Evolutionary conservation across 768 basidiomycete genomes (phyloP).

Genomic region (Postia placenta): DNA sequence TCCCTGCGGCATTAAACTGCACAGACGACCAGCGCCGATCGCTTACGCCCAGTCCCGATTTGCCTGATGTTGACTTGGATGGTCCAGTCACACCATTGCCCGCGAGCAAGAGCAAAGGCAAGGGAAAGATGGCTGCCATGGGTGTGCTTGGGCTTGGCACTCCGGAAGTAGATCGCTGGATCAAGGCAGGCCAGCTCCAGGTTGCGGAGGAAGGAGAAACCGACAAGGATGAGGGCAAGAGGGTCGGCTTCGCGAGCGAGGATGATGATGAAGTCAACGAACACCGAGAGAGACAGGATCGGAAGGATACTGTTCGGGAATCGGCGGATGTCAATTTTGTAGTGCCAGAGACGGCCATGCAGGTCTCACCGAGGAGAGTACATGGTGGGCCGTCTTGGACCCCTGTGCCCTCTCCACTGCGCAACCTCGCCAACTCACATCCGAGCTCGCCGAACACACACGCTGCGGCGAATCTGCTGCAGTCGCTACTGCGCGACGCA

Average conservation of each 20-base stretch:
- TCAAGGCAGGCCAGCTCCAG: conserved; percentile 32
- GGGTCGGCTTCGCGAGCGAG: conserved; percentile 40
- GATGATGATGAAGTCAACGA: conserved; percentile 18
- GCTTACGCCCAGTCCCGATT: conserved; percentile 19
- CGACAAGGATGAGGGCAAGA: conserved; percentile 31
- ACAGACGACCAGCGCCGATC: conserved; percentile 5
- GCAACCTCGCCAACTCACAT: conserved; percentile 29
- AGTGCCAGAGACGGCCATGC: conserved; percentile 14
- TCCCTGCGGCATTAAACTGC: neutral
- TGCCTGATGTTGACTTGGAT: conserved; percentile 6
- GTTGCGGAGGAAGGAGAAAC: conserved; percentile 16
- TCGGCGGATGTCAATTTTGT: neutral
- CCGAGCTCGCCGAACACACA: conserved; percentile 28
- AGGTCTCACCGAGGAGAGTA: conserved; percentile 22
- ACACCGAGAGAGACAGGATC: conserved; percentile 8
- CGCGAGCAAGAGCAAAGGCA: conserved; percentile 10
- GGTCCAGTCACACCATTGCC: conserved; percentile 28
- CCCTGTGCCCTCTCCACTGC: conserved; percentile 15
- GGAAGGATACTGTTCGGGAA: conserved; percentile 12
- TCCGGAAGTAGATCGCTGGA: conserved; percentile 50
- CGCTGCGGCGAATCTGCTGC: conserved; percentile 54
- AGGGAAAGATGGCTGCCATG: conserved; percentile 14
- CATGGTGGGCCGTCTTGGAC: conserved; percentile 11
- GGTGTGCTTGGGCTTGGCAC: conserved; percentile 41
- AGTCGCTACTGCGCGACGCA: conserved; percentile 60